Evolutionary conservation across 2,329 filamentous ascomycete species (phyloP).

Genomic region (Ilyonectria sp.): DNA sequence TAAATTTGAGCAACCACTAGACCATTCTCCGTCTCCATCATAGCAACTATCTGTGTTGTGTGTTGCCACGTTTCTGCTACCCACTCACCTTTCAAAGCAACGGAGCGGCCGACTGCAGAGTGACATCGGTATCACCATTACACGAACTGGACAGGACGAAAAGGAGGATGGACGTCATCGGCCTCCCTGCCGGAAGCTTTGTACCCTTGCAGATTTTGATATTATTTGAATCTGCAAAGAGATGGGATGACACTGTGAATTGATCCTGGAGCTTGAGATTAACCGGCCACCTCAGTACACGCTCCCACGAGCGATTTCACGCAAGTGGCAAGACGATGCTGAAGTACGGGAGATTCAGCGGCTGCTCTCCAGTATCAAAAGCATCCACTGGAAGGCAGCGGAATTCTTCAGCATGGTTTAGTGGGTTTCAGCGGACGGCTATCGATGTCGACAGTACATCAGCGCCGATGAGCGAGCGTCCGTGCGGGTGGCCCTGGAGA

Average conservation of each 20-base stretch:
- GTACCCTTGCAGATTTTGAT: background rate
- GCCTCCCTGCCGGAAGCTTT: background rate
- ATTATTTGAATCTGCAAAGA: background rate
- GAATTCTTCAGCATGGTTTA: background rate
- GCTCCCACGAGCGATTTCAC: no score
- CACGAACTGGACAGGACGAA: background rate
- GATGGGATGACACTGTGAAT: background rate
- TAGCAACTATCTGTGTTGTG: background rate
- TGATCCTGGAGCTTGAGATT: background rate
- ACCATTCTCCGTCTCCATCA: background rate
- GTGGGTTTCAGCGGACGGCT: background rate
- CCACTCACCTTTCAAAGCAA: background rate
- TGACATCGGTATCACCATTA: background rate
- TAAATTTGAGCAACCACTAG: background rate
- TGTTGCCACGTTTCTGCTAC: background rate
- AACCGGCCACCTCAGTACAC: background rate
- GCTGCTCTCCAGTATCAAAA: no score
- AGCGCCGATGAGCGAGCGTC: constrained; percentile 14
- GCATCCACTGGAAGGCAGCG: background rate
- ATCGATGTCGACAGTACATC: background rate
- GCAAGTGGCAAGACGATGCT: no score
- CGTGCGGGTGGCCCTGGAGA: constrained; percentile 21
- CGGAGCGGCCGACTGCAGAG: background rate
- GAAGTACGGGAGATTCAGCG: background rate
- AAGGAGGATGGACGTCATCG: background rate